These are phyloP conservation scores for Hypoxylon rubiginosum DNA, from an alignment of 2,329 filamentous ascomycete species.

Conservation along the genomic window DNA sequence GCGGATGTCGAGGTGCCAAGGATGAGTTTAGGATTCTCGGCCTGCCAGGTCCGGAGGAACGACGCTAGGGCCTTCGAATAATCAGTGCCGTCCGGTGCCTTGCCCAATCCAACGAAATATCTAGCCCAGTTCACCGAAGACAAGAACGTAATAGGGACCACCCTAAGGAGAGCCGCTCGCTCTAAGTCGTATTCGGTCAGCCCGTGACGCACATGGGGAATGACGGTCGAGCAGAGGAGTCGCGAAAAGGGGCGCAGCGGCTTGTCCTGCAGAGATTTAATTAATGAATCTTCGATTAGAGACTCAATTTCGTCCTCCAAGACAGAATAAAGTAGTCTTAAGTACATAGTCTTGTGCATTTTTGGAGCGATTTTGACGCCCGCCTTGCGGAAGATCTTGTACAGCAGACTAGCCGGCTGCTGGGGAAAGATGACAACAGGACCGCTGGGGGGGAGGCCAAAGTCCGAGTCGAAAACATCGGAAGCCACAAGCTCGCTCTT, in stretches of 20 bases:
- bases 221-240: constrained; percentile 60
- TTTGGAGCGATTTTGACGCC: constrained; percentile 51
- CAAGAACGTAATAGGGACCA: constrained; percentile 64
- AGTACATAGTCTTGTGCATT: constrained; percentile 66
- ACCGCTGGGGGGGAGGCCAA: constrained; percentile 65
- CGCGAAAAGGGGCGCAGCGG: constrained; percentile 62
- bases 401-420: constrained; percentile 84
- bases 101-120: constrained; percentile 65
- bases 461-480: constrained; percentile 75
- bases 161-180: constrained; percentile 66
- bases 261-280: constrained; percentile 55
- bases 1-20: constrained; percentile 52
- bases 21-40: constrained; percentile 50
- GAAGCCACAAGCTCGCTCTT: constrained; percentile 79
- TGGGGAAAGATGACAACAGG: constrained; percentile 79
- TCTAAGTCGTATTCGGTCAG: constrained; percentile 69
- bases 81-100: constrained; percentile 53
- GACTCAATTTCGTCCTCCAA: constrained; percentile 79
- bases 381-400: constrained; percentile 76
- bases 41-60: constrained; percentile 58
- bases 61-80: constrained; percentile 48
- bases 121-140: constrained; percentile 61
- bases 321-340: constrained; percentile 82
- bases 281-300: constrained; percentile 61
- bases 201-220: constrained; percentile 59